These are phyloP conservation scores for Colletotrichum sp. DNA, from an alignment of 2,329 filamentous ascomycete species.

Conservation along the genomic window DNA sequence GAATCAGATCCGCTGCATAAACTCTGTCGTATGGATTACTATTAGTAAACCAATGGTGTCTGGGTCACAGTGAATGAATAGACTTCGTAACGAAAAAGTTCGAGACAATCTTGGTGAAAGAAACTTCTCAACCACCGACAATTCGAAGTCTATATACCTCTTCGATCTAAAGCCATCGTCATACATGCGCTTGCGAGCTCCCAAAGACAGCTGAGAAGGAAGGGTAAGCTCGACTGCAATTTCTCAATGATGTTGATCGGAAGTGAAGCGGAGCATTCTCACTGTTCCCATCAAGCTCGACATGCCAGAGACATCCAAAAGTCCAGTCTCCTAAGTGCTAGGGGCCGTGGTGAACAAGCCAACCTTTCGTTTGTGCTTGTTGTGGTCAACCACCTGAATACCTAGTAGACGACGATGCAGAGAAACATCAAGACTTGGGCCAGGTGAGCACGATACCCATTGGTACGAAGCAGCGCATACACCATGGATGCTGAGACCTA, in stretches of 20 bases:
- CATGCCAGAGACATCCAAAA: not conserved
- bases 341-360: not conserved
- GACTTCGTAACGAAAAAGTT: not conserved
- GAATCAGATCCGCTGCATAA: rapidly evolving
- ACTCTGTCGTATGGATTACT: not conserved
- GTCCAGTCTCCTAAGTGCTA: not conserved
- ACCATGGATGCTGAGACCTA: not conserved
- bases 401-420: not conserved
- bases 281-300: rapidly evolving
- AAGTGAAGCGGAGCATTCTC: not conserved
- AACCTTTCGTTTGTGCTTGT: not conserved
- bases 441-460: not conserved
- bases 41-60: not conserved
- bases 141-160: not conserved
- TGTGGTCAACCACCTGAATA: not conserved
- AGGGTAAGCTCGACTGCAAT: not conserved
- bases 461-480: not conserved
- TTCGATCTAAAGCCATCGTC: rapidly evolving
- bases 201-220: not conserved
- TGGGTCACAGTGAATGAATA: not conserved
- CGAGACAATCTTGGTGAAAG: not conserved
- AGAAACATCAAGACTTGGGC: not conserved
- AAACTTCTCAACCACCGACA: not conserved
- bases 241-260: not conserved
- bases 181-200: not conserved